phyloP scores from a whole-genome alignment of 2,329 filamentous ascomycete species.

The Trichoderma simmonsii region DNA sequence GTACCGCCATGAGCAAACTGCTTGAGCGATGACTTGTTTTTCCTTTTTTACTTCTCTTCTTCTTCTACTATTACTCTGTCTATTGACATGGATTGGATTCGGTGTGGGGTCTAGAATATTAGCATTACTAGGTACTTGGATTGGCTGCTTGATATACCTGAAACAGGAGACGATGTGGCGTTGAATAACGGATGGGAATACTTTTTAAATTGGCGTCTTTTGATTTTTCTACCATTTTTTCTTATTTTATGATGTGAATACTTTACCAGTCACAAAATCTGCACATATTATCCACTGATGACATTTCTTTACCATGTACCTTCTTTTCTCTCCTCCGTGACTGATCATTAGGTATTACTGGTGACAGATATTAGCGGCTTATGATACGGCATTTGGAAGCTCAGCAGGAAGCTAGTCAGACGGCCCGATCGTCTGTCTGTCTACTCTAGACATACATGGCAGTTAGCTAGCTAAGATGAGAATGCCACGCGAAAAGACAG shows the following conservation, averaged over 20 bases:
- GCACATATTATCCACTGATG: slow-evolving; percentile 5
- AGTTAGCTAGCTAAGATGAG: neutral
- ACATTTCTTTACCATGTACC: neutral
- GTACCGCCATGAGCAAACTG: neutral
- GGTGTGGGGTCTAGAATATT: slow-evolving; percentile 6
- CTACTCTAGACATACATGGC: too few species aligned
- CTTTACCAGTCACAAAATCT: slow-evolving; percentile 12
- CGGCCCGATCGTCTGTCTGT: slow-evolving; percentile 5
- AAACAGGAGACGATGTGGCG: slow-evolving; percentile 16
- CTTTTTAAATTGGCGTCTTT: slow-evolving; percentile 15
- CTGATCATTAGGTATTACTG: neutral
- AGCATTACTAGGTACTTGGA: slow-evolving; percentile 16
- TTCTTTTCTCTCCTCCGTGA: neutral
- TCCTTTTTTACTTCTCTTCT: neutral
- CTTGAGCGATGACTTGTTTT: neutral
- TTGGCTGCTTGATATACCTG: slow-evolving; percentile 13
- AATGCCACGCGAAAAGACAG: neutral
- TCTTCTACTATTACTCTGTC: neutral
- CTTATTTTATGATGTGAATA: slow-evolving; percentile 29
- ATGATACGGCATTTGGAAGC: neutral
- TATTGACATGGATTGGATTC: slow-evolving; percentile 7
- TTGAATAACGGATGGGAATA: slow-evolving; percentile 9
- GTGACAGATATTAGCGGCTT: neutral
- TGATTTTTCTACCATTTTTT: slow-evolving; percentile 9
- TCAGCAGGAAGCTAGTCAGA: slow-evolving; percentile 2